phyloP scores from a whole-genome alignment of 805 yeast species.

The Wickerhamomyces bovis region DNA sequence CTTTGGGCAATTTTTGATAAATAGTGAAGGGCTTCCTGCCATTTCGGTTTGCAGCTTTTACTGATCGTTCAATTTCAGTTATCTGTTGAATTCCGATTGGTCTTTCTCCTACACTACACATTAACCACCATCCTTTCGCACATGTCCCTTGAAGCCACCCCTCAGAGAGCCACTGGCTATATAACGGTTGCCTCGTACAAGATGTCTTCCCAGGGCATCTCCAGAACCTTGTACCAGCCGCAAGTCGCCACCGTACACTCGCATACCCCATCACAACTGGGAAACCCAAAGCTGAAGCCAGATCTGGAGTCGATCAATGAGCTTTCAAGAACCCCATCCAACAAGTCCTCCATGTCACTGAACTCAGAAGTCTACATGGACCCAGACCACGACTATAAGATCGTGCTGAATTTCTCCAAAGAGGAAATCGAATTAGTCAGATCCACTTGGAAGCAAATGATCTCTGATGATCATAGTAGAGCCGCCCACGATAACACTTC shows the following conservation, averaged over 20 bases:
- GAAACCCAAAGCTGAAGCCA: neutral
- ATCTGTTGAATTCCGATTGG: neutral
- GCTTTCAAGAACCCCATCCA: slow-evolving; percentile 5
- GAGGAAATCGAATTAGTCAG: slow-evolving; percentile 31
- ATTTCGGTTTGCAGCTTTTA: neutral
- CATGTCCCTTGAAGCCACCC: neutral
- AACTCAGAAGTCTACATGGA: slow-evolving; percentile 20
- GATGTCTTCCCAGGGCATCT: slow-evolving; percentile 2
- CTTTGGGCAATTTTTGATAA: neutral
- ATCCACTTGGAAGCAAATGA: slow-evolving; percentile 33
- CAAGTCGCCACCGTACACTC: neutral
- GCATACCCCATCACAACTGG: neutral
- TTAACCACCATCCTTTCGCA: neutral
- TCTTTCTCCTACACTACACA: too few species aligned
- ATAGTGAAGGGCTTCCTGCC: neutral
- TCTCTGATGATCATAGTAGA: slow-evolving; percentile 26
- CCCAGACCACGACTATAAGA: slow-evolving; percentile 18
- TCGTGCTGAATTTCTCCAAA: slow-evolving; percentile 24
- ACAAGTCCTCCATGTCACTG: slow-evolving; percentile 8
- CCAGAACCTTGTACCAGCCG: slow-evolving; percentile 5
- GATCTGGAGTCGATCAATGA: slow-evolving; percentile 7
- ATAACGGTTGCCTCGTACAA: slow-evolving; percentile 4
- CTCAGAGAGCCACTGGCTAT: neutral
- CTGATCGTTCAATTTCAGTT: neutral
- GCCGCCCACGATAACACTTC: slow-evolving; percentile 7